Conservation (phyloP, 1,139 yeast genomes). For the Debaryomycetaceae sp. region DNA sequence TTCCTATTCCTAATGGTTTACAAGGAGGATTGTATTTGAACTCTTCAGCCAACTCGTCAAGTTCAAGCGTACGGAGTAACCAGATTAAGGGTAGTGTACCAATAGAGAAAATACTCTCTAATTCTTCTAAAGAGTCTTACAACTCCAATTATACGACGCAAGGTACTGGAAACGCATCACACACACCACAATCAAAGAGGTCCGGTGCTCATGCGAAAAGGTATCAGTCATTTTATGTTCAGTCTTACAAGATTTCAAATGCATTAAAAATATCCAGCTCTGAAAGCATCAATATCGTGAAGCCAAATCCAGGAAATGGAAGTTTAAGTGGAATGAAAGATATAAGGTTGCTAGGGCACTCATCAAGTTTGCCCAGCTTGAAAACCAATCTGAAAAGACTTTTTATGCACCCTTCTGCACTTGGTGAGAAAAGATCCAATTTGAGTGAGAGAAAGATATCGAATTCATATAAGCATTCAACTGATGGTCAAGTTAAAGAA, state of each 20-base stretch:
- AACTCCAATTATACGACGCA: conserved; percentile 6
- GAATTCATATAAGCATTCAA: no score
- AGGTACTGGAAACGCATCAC: conserved; percentile 11
- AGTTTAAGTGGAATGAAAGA: conserved; percentile 12
- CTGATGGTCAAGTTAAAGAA: not conserved
- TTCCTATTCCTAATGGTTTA: conserved; percentile 23
- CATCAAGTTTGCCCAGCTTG: conserved; percentile 39
- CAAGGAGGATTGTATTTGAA: conserved; percentile 25
- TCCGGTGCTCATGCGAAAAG: conserved; percentile 50
- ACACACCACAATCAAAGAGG: conserved; percentile 29
- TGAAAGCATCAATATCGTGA: conserved; percentile 36
- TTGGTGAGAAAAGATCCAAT: conserved; percentile 7
- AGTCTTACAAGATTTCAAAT: conserved; percentile 42
- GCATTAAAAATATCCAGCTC: conserved; percentile 44
- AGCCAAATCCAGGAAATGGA: conserved; percentile 25
- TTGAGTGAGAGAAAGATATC: not conserved
- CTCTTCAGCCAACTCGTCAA: conserved; percentile 34
- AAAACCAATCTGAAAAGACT: conserved; percentile 17
- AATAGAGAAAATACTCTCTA: conserved; percentile 34
- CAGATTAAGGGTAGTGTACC: conserved; percentile 12
- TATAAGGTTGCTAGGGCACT: conserved; percentile 31
- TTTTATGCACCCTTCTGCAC: conserved; percentile 5
- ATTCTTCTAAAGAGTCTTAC: conserved; percentile 31
- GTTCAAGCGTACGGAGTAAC: conserved; percentile 17
- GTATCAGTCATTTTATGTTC: conserved; percentile 51